Evolutionary conservation across 2,329 filamentous ascomycete genomes (phyloP), one percentile per base, ranked within the genome.

Genomic region (Trichoderma cornu-damae): DNA sequence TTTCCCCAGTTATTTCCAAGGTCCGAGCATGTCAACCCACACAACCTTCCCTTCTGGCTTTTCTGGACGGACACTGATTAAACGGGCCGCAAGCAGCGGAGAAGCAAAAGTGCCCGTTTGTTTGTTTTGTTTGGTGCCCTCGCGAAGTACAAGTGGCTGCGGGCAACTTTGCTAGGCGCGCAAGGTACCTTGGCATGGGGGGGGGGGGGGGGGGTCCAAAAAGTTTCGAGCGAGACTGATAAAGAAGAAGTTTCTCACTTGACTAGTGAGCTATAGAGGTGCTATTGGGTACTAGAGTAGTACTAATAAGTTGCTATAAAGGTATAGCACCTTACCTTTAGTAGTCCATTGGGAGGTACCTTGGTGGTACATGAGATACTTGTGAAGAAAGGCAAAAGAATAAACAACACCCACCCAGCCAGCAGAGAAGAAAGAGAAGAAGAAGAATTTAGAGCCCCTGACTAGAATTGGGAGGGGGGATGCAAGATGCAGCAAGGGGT

Each of bases 401-500:
- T 12, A n/a, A n/a, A 9, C 28, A 24, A 20, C 40, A 43, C 40
- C 5, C 40, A 20, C 8, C 28, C 5, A 28, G 22, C n/a, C n/a
- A n/a, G n/a, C n/a, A 50, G 32, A 50, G 18, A 20, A 37, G 26
- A 22, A n/a, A 14, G 18, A 42, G 9, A 12, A 9, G 26, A 26
- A 28, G 32, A 50, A 35, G 30, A 22, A n/a, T 55, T 46, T 44
- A 47, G 28, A 55, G 24, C 51, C 51, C 51, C 51, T 55, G 51
- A 55, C 51, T 55, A 55, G 42, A 55, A 20, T 26, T 47, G 22
- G 51, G 18, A 38, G 22, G 51, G 18, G 30, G 22, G 32, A 55
- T 55, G 51, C 51, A 55, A 55, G 51, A 55, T 55, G 51, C 51
- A 55, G 51, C 51, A 55, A 55, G 51, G n/a, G 51, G 51, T 44